phyloP scores from a whole-genome alignment of 1,139 yeast species.

The Pichiaceae sp. region DNA sequence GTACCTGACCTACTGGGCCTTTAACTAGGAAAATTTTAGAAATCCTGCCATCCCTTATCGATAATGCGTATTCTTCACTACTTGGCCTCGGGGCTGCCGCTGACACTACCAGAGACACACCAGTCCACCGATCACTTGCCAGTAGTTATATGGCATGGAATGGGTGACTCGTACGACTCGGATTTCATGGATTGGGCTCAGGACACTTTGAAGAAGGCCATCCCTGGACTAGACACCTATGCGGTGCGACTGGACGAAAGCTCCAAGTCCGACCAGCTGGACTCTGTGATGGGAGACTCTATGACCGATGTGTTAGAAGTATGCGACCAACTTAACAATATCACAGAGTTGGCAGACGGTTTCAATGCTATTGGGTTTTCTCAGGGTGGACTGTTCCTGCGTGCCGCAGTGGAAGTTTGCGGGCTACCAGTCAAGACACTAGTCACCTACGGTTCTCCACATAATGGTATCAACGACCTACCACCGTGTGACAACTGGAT shows the following conservation, averaged over 20 bases:
- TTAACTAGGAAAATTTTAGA: too few species aligned
- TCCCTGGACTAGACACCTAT: conserved; percentile 47
- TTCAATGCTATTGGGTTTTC: conserved; percentile 76
- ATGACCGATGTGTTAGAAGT: conserved; percentile 33
- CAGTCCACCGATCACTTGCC: too few species aligned
- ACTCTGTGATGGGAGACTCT: conserved; percentile 54
- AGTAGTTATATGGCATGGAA: conserved; percentile 77
- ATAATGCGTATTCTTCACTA: too few species aligned
- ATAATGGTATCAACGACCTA: conserved; percentile 65
- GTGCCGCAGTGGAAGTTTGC: conserved; percentile 59
- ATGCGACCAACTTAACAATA: conserved; percentile 24
- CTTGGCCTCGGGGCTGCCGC: too few species aligned
- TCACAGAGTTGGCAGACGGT: conserved; percentile 31
- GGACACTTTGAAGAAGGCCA: conserved; percentile 31
- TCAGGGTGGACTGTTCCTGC: conserved; percentile 70
- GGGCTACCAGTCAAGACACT: conserved; percentile 42
- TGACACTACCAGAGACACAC: too few species aligned
- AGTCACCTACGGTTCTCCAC: conserved; percentile 78
- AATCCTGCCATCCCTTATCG: too few species aligned
- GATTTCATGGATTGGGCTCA: conserved; percentile 44
- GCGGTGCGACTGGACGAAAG: conserved; percentile 44
- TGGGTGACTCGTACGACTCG: conserved; percentile 70
- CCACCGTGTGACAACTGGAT: conserved; percentile 62
- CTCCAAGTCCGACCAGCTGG: conserved; percentile 43
- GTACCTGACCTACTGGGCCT: neutral